phyloP scores from a whole-genome alignment of 2,329 filamentous ascomycete genomes.

The Microascus cirrosus region DNA sequence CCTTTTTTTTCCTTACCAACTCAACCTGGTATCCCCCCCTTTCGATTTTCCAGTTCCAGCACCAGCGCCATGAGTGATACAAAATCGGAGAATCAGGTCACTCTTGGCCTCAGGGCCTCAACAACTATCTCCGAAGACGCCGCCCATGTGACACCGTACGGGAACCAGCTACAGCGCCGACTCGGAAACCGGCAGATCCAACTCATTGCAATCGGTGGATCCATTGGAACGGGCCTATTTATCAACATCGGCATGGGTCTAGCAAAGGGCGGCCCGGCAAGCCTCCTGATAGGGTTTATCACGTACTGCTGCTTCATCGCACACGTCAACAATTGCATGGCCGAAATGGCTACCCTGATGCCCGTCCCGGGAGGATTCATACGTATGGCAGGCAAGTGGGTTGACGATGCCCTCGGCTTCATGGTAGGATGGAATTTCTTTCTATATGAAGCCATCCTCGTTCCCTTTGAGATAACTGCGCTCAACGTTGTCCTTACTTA shows the following conservation, averaged over 20 bases:
- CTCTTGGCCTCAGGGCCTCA: too few species aligned
- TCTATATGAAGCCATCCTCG: slow-evolving; percentile 28
- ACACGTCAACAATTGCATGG: slow-evolving; percentile 53
- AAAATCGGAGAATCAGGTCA: too few species aligned
- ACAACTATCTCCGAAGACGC: too few species aligned
- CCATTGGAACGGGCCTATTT: slow-evolving; percentile 47
- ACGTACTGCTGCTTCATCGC: slow-evolving; percentile 33
- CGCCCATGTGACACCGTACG: too few species aligned
- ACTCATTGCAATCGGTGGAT: slow-evolving; percentile 46
- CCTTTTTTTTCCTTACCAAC: too few species aligned
- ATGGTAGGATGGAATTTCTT: slow-evolving; percentile 32
- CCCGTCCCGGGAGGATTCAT: slow-evolving; percentile 54
- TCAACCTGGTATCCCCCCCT: too few species aligned
- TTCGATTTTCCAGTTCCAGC: too few species aligned
- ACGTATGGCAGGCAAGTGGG: slow-evolving; percentile 52
- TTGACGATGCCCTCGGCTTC: slow-evolving; percentile 53
- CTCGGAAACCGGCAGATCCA: slow-evolving; percentile 45
- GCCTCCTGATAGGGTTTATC: slow-evolving; percentile 46
- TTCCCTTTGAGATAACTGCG: slow-evolving; percentile 30
- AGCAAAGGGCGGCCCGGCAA: slow-evolving; percentile 29
- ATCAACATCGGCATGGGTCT: slow-evolving; percentile 49
- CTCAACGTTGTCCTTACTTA: slow-evolving; percentile 29
- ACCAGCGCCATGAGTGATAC: too few species aligned
- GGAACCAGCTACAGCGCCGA: slow-evolving; percentile 34
- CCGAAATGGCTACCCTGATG: slow-evolving; percentile 53